Percentiles rank a stretch among this genome's conserved stretches.
These are phyloP conservation scores for Quercus cerris DNA, from an alignment of 306 rosid species.

Conservation along the genomic window DNA sequence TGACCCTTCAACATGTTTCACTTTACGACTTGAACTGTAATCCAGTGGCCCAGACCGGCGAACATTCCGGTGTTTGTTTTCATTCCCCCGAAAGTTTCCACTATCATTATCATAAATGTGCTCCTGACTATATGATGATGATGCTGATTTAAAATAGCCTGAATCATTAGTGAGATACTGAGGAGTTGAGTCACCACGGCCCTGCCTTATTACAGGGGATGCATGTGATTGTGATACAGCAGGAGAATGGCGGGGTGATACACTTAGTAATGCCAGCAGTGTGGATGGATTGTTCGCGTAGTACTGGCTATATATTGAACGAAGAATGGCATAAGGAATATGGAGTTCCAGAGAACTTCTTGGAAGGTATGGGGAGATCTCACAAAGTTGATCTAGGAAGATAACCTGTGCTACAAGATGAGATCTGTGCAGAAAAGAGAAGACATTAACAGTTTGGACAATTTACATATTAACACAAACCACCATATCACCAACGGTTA, in stretches of 20 bases:
- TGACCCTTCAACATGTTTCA: slow-evolving; percentile 67
- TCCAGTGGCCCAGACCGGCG: slow-evolving; percentile 94
- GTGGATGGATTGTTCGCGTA: slow-evolving; percentile 63
- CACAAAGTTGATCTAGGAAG: slow-evolving; percentile 93
- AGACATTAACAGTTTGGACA: slow-evolving; percentile 15
- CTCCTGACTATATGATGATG: slow-evolving; percentile 63
- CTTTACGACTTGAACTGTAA: slow-evolving; percentile 71
- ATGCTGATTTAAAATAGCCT: slow-evolving; percentile 57
- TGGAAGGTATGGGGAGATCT: slow-evolving; percentile 89
- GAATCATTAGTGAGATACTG: slow-evolving; percentile 61
- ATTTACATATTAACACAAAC: neutral
- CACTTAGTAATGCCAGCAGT: slow-evolving; percentile 60
- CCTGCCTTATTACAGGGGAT: slow-evolving; percentile 65
- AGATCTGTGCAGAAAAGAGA: slow-evolving; percentile 55
- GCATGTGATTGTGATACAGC: slow-evolving; percentile 62
- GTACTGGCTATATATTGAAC: slow-evolving; percentile 86
- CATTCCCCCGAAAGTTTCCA: slow-evolving; percentile 49
- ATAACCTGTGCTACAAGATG: slow-evolving; percentile 87
- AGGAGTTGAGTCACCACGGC: slow-evolving; percentile 73
- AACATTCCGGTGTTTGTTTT: slow-evolving; percentile 45
- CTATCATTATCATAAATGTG: slow-evolving; percentile 49
- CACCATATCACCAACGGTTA: neutral
- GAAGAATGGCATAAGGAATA: slow-evolving; percentile 86
- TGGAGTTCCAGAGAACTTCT: slow-evolving; percentile 81
- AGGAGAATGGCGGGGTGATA: slow-evolving; percentile 89